Evolutionary conservation across 148 eudicot species (phyloP), one percentile per base, ranked within the genome.

Genomic region (Nyssa sinensis): DNA sequence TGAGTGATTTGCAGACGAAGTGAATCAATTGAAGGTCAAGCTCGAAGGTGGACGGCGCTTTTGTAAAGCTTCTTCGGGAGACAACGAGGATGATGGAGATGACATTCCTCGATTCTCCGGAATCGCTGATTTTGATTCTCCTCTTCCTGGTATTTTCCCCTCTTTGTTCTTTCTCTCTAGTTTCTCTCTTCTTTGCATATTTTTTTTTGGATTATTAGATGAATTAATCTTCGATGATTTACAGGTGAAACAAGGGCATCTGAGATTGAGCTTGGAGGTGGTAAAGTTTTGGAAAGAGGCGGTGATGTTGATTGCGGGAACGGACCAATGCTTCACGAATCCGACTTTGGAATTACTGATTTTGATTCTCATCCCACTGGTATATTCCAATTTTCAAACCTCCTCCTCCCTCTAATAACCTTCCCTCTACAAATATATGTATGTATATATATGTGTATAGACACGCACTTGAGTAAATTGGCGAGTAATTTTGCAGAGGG

Each of bases 71-170:
- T 7, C 29, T 1, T n/a, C n/a, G n/a, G n/a, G n/a, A n/a, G 2
- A 25, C 4, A 11, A 55, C 9, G 17, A n/a, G 0, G 6, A 55
- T 19, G 59, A 37, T 21, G 66, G n/a, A n/a, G n/a, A 82, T 4
- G 81, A 78, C 0, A 28, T 72, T 25, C 84, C 93, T 35, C 25
- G 33, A 31, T 86, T 84, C 71, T 85, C 89, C 17, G 85, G 85
- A 31, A 77, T 85, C 64, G 80, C 62, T 32, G 88, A 85, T 74
- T 85, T 82, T 29, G 89, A 87, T 81, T 89, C 93, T 70, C 85
- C 66, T 32, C 60, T 81, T 69, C 70, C 78, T 61, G 63, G 62
- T 76, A 28, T 23, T 65, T n/a, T n/a, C n/a, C n/a, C n/a, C n/a
- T 66, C 0, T 64, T 64, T 27, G 24, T n/a, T 27, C 30, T 25